Conservation (phyloP, 148 eudicot species). For the Limonium bicolor region DNA sequence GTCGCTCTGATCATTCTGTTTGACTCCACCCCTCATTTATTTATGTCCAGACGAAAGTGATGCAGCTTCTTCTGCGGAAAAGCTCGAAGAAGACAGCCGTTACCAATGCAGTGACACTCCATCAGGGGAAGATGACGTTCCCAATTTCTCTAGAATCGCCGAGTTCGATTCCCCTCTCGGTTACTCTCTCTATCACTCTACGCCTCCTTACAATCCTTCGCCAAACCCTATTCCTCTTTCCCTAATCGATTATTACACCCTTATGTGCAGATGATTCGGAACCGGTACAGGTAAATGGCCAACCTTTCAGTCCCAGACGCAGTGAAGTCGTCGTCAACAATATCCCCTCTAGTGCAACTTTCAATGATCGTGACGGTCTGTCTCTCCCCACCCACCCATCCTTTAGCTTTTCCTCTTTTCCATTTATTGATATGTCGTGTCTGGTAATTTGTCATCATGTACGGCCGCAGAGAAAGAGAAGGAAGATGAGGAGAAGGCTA, state of each 20-base stretch:
- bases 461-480: slow-evolving; percentile 13
- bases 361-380: not conserved
- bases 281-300: not conserved
- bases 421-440: not conserved
- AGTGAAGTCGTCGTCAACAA: not conserved
- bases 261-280: slow-evolving; percentile 5
- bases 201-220: not conserved
- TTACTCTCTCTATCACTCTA: not conserved
- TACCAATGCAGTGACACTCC: slow-evolving; percentile 1
- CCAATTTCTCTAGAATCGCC: slow-evolving; percentile 28
- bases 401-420: not conserved
- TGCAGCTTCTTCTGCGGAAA: not conserved
- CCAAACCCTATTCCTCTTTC: slow-evolving; percentile 3
- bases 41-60: slow-evolving; percentile 1
- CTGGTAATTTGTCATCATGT: not conserved
- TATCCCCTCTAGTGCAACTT: not conserved
- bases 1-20: not conserved
- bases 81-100: slow-evolving; percentile 5
- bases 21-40: not conserved
- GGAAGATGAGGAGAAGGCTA: no score
- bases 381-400: not conserved
- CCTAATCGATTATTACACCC: not conserved
- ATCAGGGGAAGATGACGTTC: slow-evolving; percentile 6
- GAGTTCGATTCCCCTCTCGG: slow-evolving; percentile 41
- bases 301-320: not conserved